These are phyloP conservation scores for Salix purpurea DNA, from an alignment of 345 rosid species.

Conservation along the genomic window DNA sequence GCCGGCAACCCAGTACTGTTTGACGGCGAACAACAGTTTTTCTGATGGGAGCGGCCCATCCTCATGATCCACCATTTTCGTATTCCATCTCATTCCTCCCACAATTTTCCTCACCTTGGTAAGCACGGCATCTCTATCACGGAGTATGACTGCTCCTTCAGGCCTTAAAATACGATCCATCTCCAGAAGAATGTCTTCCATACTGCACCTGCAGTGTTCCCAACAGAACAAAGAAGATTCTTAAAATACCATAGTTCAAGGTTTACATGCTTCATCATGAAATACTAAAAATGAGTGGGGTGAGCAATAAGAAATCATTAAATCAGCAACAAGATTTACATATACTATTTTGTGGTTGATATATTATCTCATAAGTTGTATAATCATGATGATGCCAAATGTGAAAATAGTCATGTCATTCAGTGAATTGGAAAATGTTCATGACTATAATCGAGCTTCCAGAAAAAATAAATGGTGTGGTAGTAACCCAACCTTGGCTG, in stretches of 20 bases:
- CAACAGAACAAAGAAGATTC: background rate
- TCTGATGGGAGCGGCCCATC: conserved; percentile 29
- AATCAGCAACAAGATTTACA: no score
- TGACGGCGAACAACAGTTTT: conserved; percentile 30
- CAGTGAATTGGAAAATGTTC: no score
- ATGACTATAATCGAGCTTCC: no score
- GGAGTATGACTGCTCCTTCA: conserved; percentile 32
- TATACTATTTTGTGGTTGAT: no score
- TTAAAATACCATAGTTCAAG: background rate
- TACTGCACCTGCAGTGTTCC: conserved; percentile 12
- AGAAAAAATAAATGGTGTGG: no score
- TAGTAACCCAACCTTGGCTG: no score
- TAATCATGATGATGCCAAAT: no score
- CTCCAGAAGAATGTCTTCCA: conserved; percentile 34
- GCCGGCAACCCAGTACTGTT: conserved; percentile 31
- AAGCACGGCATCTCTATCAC: conserved; percentile 22
- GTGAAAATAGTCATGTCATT: no score
- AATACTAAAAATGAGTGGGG: background rate
- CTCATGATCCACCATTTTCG: conserved; percentile 32
- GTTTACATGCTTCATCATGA: background rate
- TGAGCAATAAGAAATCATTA: no score
- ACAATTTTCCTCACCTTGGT: conserved; percentile 20
- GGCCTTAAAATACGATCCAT: conserved; percentile 33
- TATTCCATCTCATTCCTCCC: conserved; percentile 31
- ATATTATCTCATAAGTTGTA: no score